phyloP scores from a whole-genome alignment of 306 rosid genomes.

The Lotus japonicus region DNA sequence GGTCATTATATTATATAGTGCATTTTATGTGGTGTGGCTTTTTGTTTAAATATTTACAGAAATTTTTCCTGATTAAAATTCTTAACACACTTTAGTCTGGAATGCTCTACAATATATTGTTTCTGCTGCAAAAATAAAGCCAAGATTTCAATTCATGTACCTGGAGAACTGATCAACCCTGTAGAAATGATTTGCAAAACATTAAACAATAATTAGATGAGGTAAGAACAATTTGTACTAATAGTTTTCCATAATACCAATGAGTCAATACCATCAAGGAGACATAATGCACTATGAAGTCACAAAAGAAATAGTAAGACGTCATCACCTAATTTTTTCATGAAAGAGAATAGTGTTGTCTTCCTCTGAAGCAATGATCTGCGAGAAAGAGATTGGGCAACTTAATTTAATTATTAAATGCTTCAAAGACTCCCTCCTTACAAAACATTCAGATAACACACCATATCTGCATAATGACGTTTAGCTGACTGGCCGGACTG shows the following conservation, averaged over 20 bases:
- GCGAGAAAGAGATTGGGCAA: conserved; percentile 21
- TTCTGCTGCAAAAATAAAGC: conserved; percentile 7
- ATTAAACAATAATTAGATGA: conserved; percentile 24
- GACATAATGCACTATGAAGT: conserved; percentile 3
- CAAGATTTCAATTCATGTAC: conserved; percentile 33
- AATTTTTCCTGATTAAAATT: conserved; percentile 1
- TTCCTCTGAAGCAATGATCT: conserved; percentile 80
- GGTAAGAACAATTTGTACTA: conserved; percentile 12
- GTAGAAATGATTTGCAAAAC: conserved; percentile 34
- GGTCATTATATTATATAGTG: neutral
- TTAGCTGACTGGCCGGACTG: conserved; percentile 48
- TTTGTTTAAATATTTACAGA: neutral
- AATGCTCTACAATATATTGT: conserved; percentile 2
- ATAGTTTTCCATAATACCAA: conserved; percentile 16
- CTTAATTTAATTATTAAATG: conserved; percentile 6
- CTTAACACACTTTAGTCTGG: neutral
- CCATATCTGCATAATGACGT: conserved; percentile 93
- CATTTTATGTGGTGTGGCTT: neutral
- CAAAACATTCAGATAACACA: conserved; percentile 25
- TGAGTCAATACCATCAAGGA: conserved; percentile 9
- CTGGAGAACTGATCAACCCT: conserved; percentile 93
- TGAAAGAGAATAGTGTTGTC: conserved; percentile 73
- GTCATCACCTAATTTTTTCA: conserved; percentile 90
- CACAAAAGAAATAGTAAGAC: conserved; percentile 2
- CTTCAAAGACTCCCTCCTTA: neutral